Evolutionary conservation across 345 rosid species (phyloP), one percentile per base, ranked within the genome.

Genomic region (Euclidium syriacum): DNA sequence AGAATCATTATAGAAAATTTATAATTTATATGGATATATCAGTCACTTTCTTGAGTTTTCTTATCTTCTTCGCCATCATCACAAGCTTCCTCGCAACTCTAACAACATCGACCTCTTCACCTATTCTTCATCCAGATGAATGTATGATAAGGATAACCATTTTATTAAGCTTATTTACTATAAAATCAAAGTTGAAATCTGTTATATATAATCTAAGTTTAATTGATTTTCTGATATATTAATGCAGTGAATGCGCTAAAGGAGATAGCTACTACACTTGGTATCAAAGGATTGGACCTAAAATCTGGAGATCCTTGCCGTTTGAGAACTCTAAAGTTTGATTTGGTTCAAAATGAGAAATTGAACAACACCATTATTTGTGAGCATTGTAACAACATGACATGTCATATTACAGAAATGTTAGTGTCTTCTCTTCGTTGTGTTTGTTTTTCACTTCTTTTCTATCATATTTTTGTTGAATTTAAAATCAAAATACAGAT

Each of bases 71-170:
- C n/a, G n/a, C n/a, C n/a, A n/a, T n/a, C n/a, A n/a, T n/a, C n/a
- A n/a, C n/a, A n/a, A n/a, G n/a, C n/a, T n/a, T n/a, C n/a, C n/a
- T n/a, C n/a, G n/a, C n/a, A n/a, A n/a, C n/a, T n/a, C n/a, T n/a
- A n/a, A n/a, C n/a, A n/a, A 25, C 36, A 17, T 26, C 56, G n/a
- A 38, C 39, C 3, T 0, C 49, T 49, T 18, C 47, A 49, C n/a
- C n/a, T n/a, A 12, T 29, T 49, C 67, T 62, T 20, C 48, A 62
- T 49, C 39, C 20, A 49, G 58, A 62, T 49, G 67, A 62, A 49
- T 48, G 56, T 59, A 26, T 15, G 52, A 26, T 18, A 25, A 49
- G 18, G 25, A 26, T 49, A 17, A 1, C 32, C 11, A 47, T 47
- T 24, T 47, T 24, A 5, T 7, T 12, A 46, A n/a, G n/a, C 16